Evolutionary conservation across 805 yeast genomes (phyloP), one percentile per base, ranked within the genome.

Genomic region (Hanseniaspora hatyaiensis): DNA sequence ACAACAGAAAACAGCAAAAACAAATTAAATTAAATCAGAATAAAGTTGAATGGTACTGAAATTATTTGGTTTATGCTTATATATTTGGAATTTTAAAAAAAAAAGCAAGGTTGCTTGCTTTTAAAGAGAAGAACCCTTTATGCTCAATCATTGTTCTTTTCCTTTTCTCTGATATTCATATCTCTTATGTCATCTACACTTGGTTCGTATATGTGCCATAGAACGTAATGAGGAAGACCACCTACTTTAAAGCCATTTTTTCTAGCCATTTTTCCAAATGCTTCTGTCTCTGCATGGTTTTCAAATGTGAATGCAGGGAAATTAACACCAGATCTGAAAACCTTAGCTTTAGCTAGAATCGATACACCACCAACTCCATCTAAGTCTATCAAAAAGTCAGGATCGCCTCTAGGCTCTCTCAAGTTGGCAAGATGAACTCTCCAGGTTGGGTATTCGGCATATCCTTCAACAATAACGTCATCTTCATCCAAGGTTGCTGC

Each of bases 341-440:
- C 72, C 53, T 73, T 72, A 0, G 89, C 89, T 58, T 74, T 78
- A 1, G 88, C 83, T 43, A 83, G 62, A 48, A 83, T 82, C 0
- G 88, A 80, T 28, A 83, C 94, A 46, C 94, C 94, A 23, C 94
- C 94, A 47, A 83, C 84, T 53, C 94, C 94, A 59, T 83, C 94
- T 47, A 83, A 61, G 51, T 79, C 81, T 11, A 82, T 66, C n/a
- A 78, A 65, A 59, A 82, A 79, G 52, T 77, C 60, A 4, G 73
- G 75, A 57, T 78, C 65, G 4, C 88, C 89, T 19, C 70, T 61
- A 0, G 72, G 62, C 52, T 77, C 75, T 57, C 89, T 70, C 24
- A 79, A 68, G 57, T 83, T 82, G 0, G 86, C 92, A 52, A 83
- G 66, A 64, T 83, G 94, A 3, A 77, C 83, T 65, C 94, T 71